Conservation (phyloP, 2,329 filamentous ascomycete species). For the Verticillium dahliae region DNA sequence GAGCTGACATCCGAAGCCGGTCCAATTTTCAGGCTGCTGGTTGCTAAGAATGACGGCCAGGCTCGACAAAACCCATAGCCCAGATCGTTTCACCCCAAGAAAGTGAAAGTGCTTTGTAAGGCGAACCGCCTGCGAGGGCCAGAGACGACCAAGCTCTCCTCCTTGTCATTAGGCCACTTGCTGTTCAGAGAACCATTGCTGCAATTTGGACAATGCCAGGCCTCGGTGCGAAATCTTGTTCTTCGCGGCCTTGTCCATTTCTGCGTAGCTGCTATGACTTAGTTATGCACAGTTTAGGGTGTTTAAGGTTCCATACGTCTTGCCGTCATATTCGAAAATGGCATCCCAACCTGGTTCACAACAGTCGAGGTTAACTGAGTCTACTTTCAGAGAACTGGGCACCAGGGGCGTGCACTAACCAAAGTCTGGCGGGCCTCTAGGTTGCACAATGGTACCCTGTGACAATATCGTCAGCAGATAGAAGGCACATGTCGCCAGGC, state of each 20-base stretch:
- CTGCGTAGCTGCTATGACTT: constrained; percentile 58
- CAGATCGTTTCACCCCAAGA: background rate
- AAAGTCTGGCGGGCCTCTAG: constrained; percentile 74
- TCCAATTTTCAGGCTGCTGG: background rate
- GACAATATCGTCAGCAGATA: background rate
- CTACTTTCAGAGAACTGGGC: constrained; percentile 3
- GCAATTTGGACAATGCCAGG: constrained; percentile 80
- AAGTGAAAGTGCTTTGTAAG: too few species aligned
- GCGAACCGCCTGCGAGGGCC: too few species aligned
- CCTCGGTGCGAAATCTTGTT: constrained; percentile 90
- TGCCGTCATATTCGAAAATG: constrained; percentile 86
- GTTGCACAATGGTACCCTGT: constrained; percentile 71
- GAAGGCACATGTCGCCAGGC: background rate
- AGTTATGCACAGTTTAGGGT: background rate
- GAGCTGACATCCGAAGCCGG: background rate
- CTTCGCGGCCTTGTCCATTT: constrained; percentile 86
- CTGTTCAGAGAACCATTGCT: constrained; percentile 63
- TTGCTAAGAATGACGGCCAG: background rate
- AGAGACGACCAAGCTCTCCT: too few species aligned
- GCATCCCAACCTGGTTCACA: constrained; percentile 78
- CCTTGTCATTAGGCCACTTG: background rate
- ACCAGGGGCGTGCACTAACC: constrained; percentile 47
- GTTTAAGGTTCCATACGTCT: constrained; percentile 51
- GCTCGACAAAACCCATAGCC: background rate
- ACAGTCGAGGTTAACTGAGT: background rate